Conservation (phyloP, 345 rosid genomes). For the Viola odorata region DNA sequence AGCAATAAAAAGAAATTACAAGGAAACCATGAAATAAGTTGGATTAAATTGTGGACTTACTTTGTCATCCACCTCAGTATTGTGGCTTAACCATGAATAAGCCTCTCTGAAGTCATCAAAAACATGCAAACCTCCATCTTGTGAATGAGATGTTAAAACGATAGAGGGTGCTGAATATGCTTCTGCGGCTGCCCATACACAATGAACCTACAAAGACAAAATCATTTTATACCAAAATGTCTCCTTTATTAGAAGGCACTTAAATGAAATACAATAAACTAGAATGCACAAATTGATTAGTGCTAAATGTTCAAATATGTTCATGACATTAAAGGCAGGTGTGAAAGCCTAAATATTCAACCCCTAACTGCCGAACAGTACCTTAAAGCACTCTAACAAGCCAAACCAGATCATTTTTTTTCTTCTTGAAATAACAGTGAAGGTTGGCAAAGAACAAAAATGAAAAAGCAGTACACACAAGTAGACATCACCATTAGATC, state of each 20-base stretch:
- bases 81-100: constrained; percentile 90
- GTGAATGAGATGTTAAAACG: constrained; percentile 73
- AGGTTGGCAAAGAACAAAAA: not conserved
- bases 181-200: constrained; percentile 99
- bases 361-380: not conserved
- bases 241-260: too few relatives aligned
- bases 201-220: constrained; percentile 58
- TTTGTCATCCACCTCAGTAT: constrained; percentile 98
- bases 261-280: too few relatives aligned
- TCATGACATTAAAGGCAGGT: too few relatives aligned
- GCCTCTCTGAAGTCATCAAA: constrained; percentile 99
- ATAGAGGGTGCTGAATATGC: constrained; percentile 99
- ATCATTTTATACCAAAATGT: not conserved
- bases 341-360: not conserved
- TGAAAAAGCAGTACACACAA: too few relatives aligned
- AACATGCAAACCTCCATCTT: constrained; percentile 72
- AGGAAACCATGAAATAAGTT: not conserved
- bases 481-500: too few relatives aligned
- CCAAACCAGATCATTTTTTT: not conserved
- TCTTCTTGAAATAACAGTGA: not conserved
- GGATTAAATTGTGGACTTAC: constrained; percentile 35
- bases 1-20: not conserved
- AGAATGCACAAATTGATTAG: too few relatives aligned
- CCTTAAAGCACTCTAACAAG: not conserved
- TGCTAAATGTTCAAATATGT: too few relatives aligned